A percentile compares a stretch with the other conserved stretches of the same genome.
Evolutionary conservation across 305 asterid species (phyloP).

Genomic region (Solanum hybrid): DNA sequence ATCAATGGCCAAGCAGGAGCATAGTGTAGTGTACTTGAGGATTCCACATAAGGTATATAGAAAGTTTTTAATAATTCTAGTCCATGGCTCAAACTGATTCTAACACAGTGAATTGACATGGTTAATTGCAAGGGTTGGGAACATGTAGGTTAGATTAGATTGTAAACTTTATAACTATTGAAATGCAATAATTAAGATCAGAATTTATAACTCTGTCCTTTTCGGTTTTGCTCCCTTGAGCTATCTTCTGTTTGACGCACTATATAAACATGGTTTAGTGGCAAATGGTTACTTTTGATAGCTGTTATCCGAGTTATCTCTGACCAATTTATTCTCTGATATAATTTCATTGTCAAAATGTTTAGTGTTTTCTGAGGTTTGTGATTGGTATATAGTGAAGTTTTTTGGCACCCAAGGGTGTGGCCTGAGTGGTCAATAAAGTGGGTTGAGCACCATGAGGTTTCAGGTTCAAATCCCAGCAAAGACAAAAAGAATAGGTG

Average conservation of each 20-base stretch:
- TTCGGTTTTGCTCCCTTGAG: neutral
- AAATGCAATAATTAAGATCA: neutral
- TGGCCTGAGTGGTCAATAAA: neutral
- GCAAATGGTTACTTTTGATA: neutral
- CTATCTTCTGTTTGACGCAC: neutral
- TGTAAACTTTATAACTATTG: neutral
- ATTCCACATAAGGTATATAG: too few species aligned
- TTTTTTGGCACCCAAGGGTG: neutral
- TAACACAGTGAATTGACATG: neutral
- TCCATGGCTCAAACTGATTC: neutral
- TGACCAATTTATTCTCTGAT: neutral
- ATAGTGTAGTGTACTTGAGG: too few species aligned
- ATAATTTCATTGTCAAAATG: neutral
- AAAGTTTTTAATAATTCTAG: neutral
- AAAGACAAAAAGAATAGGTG: neutral
- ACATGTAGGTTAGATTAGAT: neutral
- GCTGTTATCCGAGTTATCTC: neutral
- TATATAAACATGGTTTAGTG: neutral
- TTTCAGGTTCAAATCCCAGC: neutral
- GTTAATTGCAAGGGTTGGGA: neutral
- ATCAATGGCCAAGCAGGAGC: too few species aligned
- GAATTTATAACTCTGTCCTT: neutral
- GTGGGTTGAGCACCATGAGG: neutral
- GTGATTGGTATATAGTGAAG: too few species aligned
- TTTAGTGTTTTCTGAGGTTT: neutral